phyloP scores from a whole-genome alignment of 306 rosid species.

The Dryas octopetala region DNA sequence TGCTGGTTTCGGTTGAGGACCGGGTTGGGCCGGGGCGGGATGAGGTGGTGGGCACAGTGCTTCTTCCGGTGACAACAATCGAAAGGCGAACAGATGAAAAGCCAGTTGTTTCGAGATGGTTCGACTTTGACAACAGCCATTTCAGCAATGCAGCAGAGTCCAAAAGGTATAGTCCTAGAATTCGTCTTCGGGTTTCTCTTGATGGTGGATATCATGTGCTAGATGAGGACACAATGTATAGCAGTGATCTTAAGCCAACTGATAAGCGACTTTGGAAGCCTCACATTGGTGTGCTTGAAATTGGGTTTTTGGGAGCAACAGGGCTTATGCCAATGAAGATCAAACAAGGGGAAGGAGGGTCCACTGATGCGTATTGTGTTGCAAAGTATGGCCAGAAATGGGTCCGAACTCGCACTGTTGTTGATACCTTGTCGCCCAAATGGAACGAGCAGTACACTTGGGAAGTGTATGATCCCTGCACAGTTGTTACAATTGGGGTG shows the following conservation, averaged over 20 bases:
- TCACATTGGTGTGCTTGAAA: conserved; percentile 60
- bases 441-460: conserved; percentile 75
- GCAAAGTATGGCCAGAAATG: conserved; percentile 66
- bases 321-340: conserved; percentile 64
- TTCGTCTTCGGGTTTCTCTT: conserved; percentile 53
- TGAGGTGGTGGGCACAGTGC: conserved; percentile 43
- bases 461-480: conserved; percentile 67
- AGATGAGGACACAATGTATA: conserved; percentile 59
- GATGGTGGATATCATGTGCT: conserved; percentile 71
- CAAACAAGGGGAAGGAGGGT: conserved; percentile 55
- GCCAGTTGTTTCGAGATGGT: conserved; percentile 56
- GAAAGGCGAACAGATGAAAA: conserved; percentile 55
- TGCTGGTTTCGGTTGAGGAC: conserved; percentile 48
- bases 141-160: conserved; percentile 30
- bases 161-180: conserved; percentile 52
- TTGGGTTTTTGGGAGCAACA: conserved; percentile 65
- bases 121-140: conserved; percentile 43
- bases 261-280: conserved; percentile 64
- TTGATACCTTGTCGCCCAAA: conserved; percentile 56
- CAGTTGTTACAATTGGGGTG: conserved; percentile 56
- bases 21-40: conserved; percentile 49
- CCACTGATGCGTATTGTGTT: conserved; percentile 57
- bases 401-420: conserved; percentile 58
- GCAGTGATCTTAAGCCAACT: conserved; percentile 65
- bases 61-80: conserved; percentile 39